Conservation (phyloP, 1,284 basidiomycete species). For the Volvariella volvacea region DNA sequence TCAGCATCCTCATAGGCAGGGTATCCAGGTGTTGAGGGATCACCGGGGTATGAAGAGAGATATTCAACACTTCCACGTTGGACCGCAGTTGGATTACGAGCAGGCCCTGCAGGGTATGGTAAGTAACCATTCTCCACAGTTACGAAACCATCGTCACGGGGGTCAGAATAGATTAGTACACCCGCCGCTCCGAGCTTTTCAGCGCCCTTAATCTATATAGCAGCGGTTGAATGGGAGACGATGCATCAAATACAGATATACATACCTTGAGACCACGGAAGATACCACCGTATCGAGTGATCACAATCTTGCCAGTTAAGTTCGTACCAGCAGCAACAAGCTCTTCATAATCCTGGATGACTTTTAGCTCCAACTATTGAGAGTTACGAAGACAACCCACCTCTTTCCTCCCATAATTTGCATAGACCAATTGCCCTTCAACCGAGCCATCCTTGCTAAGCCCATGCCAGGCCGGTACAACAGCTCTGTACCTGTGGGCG, state of each 20-base stretch:
- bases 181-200: slow-evolving; percentile 78
- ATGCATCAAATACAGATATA: background rate
- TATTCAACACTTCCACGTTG: slow-evolving; percentile 89
- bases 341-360: slow-evolving; percentile 55
- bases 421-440: slow-evolving; percentile 71
- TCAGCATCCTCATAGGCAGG: slow-evolving; percentile 85
- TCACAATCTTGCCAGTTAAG: slow-evolving; percentile 76
- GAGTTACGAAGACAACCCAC: slow-evolving; percentile 16
- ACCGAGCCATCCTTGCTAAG: slow-evolving; percentile 60
- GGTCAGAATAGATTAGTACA: slow-evolving; percentile 82
- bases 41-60: slow-evolving; percentile 75
- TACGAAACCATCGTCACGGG: slow-evolving; percentile 81
- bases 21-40: slow-evolving; percentile 81
- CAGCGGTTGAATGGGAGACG: background rate
- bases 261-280: slow-evolving; percentile 82
- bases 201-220: slow-evolving; percentile 64
- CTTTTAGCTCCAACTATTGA: background rate
- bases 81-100: slow-evolving; percentile 77
- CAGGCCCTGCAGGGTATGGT: slow-evolving; percentile 82
- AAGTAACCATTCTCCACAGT: slow-evolving; percentile 74
- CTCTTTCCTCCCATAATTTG: slow-evolving; percentile 73
- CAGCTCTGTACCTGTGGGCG: slow-evolving; percentile 51
- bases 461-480: slow-evolving; percentile 66
- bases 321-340: slow-evolving; percentile 59
- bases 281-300: slow-evolving; percentile 74